These are phyloP conservation scores for Leccinum subatratum DNA, from an alignment of 1,284 basidiomycete genomes.

Conservation along the genomic window DNA sequence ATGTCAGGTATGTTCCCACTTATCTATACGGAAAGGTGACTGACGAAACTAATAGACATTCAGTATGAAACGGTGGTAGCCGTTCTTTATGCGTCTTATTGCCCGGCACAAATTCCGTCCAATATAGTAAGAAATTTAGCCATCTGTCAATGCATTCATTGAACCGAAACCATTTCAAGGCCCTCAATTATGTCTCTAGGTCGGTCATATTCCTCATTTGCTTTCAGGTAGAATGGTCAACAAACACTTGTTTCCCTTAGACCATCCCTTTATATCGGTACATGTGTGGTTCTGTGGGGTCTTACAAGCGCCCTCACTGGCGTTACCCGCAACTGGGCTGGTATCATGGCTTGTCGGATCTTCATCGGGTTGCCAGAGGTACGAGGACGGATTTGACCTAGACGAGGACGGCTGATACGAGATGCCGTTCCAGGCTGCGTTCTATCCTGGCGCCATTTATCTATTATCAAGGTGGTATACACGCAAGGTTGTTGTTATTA, in stretches of 20 bases:
- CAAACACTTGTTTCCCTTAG: not conserved
- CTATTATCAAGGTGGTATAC: slow-evolving; percentile 65
- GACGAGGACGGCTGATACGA: not conserved
- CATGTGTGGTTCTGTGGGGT: slow-evolving; percentile 4
- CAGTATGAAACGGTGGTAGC: slow-evolving; percentile 2
- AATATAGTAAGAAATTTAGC: slow-evolving; percentile 1
- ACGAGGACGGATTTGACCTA: not conserved
- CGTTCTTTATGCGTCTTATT: slow-evolving; percentile 2
- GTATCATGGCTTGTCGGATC: slow-evolving; percentile 3
- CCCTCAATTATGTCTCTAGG: slow-evolving; percentile 4
- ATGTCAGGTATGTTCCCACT: not conserved
- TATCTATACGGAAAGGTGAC: slow-evolving; percentile 25
- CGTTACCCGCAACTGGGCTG: slow-evolving; percentile 1
- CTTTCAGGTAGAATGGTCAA: not conserved
- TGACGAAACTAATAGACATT: not conserved
- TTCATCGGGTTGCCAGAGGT: slow-evolving; percentile 5
- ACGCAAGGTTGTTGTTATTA: slow-evolving; percentile 43
- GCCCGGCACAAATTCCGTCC: slow-evolving; percentile 2
- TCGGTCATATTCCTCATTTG: not conserved
- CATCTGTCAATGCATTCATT: not conserved
- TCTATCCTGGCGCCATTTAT: slow-evolving; percentile 62
- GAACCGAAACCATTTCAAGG: not conserved
- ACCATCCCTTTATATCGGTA: not conserved
- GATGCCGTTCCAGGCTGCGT: slow-evolving; percentile 47
- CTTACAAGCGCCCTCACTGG: slow-evolving; percentile 3